A percentile compares a stretch with the other conserved stretches of the same genome.
Evolutionary conservation across 2,329 filamentous ascomycete genomes (phyloP).

Genomic region (Aureobasidium sp.): DNA sequence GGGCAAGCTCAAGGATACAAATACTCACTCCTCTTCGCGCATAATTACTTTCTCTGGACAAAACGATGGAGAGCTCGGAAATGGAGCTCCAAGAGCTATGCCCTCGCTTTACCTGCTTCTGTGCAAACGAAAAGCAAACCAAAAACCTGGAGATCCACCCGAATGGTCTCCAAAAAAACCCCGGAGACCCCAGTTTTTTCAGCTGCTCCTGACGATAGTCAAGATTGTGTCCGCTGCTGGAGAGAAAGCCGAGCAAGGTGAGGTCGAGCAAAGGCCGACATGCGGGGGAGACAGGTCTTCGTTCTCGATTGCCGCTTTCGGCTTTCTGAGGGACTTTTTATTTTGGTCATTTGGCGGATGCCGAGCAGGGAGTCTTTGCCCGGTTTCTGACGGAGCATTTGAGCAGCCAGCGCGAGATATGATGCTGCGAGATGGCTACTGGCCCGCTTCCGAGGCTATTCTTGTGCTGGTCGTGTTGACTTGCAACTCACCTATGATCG

Average conservation of each 20-base stretch:
- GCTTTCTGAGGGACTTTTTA: no score
- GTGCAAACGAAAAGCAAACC: background rate
- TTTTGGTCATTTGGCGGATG: no score
- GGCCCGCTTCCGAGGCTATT: background rate
- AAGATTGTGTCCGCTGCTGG: no score
- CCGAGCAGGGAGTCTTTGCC: no score
- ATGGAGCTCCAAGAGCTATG: no score
- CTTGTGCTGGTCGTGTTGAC: background rate
- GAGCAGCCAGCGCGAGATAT: background rate
- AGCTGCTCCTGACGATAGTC: background rate
- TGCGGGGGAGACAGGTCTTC: no score
- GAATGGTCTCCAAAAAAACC: background rate
- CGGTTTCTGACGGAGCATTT: background rate
- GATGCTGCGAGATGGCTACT: no score
- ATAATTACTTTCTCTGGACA: background rate
- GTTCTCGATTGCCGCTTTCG: no score
- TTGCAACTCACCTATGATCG: no score
- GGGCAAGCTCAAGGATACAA: background rate
- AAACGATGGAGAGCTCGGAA: background rate
- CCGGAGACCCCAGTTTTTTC: background rate
- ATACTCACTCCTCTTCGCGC: background rate
- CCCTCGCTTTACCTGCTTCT: background rate
- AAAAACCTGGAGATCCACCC: background rate
- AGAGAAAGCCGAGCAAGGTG: background rate
- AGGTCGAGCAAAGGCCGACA: no score